Conservation (phyloP, 352 stramenopile genomes). For the Globisporangium uncinulatum region DNA sequence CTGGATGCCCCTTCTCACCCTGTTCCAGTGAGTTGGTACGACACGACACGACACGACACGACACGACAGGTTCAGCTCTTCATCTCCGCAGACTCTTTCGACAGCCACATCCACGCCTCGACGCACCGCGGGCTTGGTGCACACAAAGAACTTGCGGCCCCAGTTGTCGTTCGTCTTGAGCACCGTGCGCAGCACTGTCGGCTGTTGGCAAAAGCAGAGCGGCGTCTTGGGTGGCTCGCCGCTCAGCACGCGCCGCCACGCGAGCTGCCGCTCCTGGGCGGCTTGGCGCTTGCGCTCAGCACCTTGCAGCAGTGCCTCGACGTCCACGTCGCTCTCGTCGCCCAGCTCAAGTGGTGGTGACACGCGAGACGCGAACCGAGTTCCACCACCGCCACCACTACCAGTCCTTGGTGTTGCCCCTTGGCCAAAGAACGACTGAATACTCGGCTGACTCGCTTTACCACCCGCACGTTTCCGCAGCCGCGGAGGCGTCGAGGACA, state of each 20-base stretch:
- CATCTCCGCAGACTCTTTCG: background rate
- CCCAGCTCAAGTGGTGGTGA: background rate
- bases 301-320: conserved; percentile 8
- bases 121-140: conserved; percentile 66
- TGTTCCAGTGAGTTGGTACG: conserved; percentile 7
- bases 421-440: conserved; percentile 46
- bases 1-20: conserved; percentile 73
- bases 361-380: background rate
- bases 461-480: background rate
- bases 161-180: conserved; percentile 79
- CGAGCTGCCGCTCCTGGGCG: conserved; percentile 20
- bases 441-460: conserved; percentile 20
- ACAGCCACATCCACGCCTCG: conserved; percentile 20
- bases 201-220: conserved; percentile 56
- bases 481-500: background rate
- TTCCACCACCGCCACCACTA: background rate
- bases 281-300: conserved; percentile 30
- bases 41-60: too few relatives aligned
- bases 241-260: conserved; percentile 70
- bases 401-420: background rate
- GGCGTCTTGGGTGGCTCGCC: conserved; percentile 52
- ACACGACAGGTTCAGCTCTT: too few relatives aligned
- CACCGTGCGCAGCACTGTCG: conserved; percentile 69
- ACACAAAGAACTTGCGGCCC: conserved; percentile 84
- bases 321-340: conserved; percentile 8